Evolutionary conservation across 2,329 filamentous ascomycete genomes (phyloP).

Genomic region (Cercospora zeae-maydis): DNA sequence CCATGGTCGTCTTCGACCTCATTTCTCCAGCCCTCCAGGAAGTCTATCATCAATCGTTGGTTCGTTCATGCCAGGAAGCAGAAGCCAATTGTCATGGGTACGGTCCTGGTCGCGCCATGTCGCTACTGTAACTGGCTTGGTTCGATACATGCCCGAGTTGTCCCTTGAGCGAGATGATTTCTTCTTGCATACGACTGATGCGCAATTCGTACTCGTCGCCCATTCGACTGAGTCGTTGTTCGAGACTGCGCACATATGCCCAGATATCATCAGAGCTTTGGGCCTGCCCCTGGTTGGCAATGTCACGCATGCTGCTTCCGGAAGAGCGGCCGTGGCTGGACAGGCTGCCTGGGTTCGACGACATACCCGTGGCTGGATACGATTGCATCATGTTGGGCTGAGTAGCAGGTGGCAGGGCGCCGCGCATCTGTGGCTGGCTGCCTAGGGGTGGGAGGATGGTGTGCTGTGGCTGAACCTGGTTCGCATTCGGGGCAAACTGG

Average conservation of each 20-base stretch:
- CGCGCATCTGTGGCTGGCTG: slow-evolving; percentile 26
- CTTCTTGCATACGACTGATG: slow-evolving; percentile 44
- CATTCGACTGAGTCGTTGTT: slow-evolving; percentile 50
- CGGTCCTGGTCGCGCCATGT: slow-evolving; percentile 26
- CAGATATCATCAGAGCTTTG: slow-evolving; percentile 52
- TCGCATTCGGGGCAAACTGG: slow-evolving; percentile 36
- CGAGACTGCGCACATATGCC: slow-evolving; percentile 68
- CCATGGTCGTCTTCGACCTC: background rate
- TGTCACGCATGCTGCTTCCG: slow-evolving; percentile 61
- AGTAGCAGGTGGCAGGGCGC: slow-evolving; percentile 19
- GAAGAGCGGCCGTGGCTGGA: slow-evolving; percentile 55
- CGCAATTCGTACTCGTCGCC: slow-evolving; percentile 48
- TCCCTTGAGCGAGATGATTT: slow-evolving; percentile 39
- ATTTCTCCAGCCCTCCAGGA: background rate
- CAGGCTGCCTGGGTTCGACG: slow-evolving; percentile 50
- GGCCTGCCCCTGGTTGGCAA: slow-evolving; percentile 54
- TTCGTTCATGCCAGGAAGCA: background rate
- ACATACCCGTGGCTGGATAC: slow-evolving; percentile 12
- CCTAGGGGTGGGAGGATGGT: slow-evolving; percentile 41
- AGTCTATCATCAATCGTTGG: background rate
- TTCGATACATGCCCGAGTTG: slow-evolving; percentile 29
- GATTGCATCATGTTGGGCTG: slow-evolving; percentile 40
- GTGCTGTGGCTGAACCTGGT: slow-evolving; percentile 26
- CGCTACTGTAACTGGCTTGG: slow-evolving; percentile 32
- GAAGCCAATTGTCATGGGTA: slow-evolving; percentile 18